Percentiles rank a stretch among this genome's conserved stretches.
Evolutionary conservation across 2,329 filamentous ascomycete species (phyloP).

Genomic region (Colletotrichum trifolii): DNA sequence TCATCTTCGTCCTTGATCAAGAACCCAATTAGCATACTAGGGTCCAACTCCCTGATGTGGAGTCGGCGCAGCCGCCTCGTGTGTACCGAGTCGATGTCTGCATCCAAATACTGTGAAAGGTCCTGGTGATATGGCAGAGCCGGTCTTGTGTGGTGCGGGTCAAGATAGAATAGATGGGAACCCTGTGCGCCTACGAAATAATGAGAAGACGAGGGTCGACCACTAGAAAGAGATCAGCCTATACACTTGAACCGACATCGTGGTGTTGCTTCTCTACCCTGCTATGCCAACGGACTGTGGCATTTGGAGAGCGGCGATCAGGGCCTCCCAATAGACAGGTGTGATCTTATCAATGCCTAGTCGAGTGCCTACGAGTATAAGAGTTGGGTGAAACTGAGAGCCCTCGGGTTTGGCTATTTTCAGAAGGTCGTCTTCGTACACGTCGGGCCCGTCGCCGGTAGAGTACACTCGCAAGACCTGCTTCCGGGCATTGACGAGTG

Average conservation of each 20-base stretch:
- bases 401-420: constrained; percentile 77
- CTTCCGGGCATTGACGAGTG: constrained; percentile 75
- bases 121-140: constrained; percentile 74
- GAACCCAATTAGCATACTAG: constrained; percentile 97
- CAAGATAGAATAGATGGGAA: constrained; percentile 89
- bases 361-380: constrained; percentile 89
- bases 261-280: constrained; percentile 69
- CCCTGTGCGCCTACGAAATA: constrained; percentile 73
- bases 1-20: constrained; percentile 85
- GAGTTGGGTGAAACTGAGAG: constrained; percentile 79
- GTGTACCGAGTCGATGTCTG: constrained; percentile 87
- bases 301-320: constrained; percentile 86
- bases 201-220: constrained; percentile 87
- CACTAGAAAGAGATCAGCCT: constrained; percentile 60
- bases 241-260: neutral
- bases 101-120: constrained; percentile 68
- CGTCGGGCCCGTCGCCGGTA: constrained; percentile 88
- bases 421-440: constrained; percentile 91
- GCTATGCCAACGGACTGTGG: constrained; percentile 96
- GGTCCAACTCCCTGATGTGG: constrained; percentile 93
- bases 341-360: constrained; percentile 95
- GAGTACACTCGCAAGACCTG: constrained; percentile 81
- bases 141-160: constrained; percentile 88
- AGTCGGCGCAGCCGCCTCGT: constrained; percentile 85
- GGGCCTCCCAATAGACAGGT: constrained; percentile 93